Evolutionary conservation across 306 rosid species (phyloP), one percentile per base, ranked within the genome.

Genomic region (Vicia villosa): DNA sequence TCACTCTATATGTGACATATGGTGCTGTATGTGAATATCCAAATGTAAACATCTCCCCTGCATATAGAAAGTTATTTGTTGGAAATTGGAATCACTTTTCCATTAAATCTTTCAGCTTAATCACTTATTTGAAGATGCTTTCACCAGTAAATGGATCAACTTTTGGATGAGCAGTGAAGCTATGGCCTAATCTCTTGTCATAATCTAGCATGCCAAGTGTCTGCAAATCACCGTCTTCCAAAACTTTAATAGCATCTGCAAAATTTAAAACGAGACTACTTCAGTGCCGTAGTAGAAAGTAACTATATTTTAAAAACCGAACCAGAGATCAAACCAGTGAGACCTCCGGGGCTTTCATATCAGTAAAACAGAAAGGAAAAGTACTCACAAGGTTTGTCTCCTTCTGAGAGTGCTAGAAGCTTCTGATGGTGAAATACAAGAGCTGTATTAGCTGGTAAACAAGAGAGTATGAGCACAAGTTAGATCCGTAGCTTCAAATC

Each of bases 21-120:
- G 99, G 99, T 32, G 97, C 88, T 49, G 86, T 58, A 66, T 84
- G 89, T 1, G 99, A 75, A 84, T 91, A 94, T 46, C 99, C 99
- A 83, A 94, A 94, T 63, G 97, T 84, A 81, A 94, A 94, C 99
- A 94, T 90, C 84, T 94, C 99, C 10, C 92, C 99, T 94, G 91
- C 88, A 87, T 41, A 77, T 59, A 83, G 67, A 66, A 63, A 56
- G 57, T 65, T 42, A 65, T 49, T 54, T 71, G 73, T 77, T 59
- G 19, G 60, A 32, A 34, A 32, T 50, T 10, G 0, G 65, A 37
- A 46, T 43, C 75, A 54, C 8, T 51, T 61, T 51, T 66, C 15
- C 65, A 61, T 66, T 41, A 37, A 15, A 76, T 50, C 47, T 66
- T 66, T 50, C 4, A 34, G 52, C 43, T 22, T 66, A 75, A 77